Evolutionary conservation across 768 basidiomycete genomes (phyloP).

Genomic region (Tricholoma matsutake): DNA sequence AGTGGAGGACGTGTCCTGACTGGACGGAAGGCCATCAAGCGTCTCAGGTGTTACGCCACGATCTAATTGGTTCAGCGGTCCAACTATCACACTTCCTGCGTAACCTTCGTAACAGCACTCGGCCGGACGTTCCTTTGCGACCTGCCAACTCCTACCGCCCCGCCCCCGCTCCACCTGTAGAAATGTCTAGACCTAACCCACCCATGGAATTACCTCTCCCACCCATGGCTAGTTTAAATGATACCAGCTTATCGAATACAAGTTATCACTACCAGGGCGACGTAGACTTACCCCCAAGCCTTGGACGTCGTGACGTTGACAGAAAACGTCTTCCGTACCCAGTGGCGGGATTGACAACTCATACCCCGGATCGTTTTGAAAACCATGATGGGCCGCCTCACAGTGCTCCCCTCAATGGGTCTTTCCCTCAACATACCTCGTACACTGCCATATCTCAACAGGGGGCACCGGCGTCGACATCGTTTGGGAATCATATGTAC

Average conservation of each 20-base stretch:
- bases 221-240: slow-evolving; percentile 30
- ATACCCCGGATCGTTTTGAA: slow-evolving; percentile 12
- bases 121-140: slow-evolving; percentile 33
- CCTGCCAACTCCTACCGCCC: slow-evolving; percentile 34
- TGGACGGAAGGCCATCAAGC: slow-evolving; percentile 80
- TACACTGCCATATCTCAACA: slow-evolving; percentile 2
- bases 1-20: slow-evolving; percentile 67
- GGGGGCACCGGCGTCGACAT: slow-evolving; percentile 1
- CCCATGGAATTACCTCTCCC: slow-evolving; percentile 40
- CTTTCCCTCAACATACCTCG: slow-evolving; percentile 12
- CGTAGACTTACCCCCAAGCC: slow-evolving; percentile 14
- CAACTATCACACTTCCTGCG: slow-evolving; percentile 57
- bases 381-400: slow-evolving; percentile 17
- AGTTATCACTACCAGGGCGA: slow-evolving; percentile 28
- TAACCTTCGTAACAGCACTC: slow-evolving; percentile 35
- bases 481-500: slow-evolving; percentile 7
- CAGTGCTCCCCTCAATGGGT: slow-evolving; percentile 17
- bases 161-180: slow-evolving; percentile 29
- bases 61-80: slow-evolving; percentile 59
- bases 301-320: slow-evolving; percentile 15
- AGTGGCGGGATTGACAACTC: slow-evolving; percentile 5
- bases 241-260: slow-evolving; percentile 23
- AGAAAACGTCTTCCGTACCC: slow-evolving; percentile 25
- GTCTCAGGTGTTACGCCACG: slow-evolving; percentile 58
- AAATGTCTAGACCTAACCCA: slow-evolving; percentile 34